phyloP scores from a whole-genome alignment of 495 filamentous ascomycete genomes.

The Halenospora varia region DNA sequence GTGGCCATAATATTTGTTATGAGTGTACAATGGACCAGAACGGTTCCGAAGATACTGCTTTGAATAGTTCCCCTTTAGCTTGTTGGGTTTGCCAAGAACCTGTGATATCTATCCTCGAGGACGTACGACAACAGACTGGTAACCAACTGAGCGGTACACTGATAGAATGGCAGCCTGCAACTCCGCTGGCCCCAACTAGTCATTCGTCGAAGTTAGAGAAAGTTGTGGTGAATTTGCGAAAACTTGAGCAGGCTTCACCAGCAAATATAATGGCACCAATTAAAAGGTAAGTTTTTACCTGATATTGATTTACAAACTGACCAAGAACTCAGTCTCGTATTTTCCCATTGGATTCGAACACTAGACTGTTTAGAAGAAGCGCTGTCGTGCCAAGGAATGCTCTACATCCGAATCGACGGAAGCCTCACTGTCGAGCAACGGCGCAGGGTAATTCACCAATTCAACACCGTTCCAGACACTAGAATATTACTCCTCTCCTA shows the following conservation, averaged over 20 bases:
- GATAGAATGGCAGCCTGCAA: too few species aligned
- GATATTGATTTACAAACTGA: not conserved
- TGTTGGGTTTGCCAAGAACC: not conserved
- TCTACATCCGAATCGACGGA: constrained; percentile 35
- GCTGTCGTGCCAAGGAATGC: constrained; percentile 20
- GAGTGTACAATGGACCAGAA: not conserved
- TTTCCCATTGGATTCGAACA: constrained; percentile 45
- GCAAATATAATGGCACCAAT: constrained; percentile 22
- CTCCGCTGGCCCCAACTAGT: too few species aligned
- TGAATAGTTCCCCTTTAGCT: not conserved
- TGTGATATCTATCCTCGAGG: not conserved
- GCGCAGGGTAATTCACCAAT: constrained; percentile 29
- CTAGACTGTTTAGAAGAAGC: constrained; percentile 32
- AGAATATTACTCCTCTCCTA: constrained; percentile 45
- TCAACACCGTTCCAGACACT: constrained; percentile 21
- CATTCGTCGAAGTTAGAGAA: too few species aligned
- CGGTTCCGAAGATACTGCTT: too few species aligned
- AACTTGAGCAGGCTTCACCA: too few species aligned
- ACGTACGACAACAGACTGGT: too few species aligned
- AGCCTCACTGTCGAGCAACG: constrained; percentile 23
- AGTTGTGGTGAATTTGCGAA: too few species aligned
- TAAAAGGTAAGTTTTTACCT: too few species aligned
- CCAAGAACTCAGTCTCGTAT: constrained; percentile 38
- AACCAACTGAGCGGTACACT: too few species aligned
- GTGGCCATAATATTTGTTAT: not conserved